Percentiles rank a stretch among this genome's conserved stretches.
Conservation (phyloP, 164 flowering plant genomes). For the Macadamia integrifolia region DNA sequence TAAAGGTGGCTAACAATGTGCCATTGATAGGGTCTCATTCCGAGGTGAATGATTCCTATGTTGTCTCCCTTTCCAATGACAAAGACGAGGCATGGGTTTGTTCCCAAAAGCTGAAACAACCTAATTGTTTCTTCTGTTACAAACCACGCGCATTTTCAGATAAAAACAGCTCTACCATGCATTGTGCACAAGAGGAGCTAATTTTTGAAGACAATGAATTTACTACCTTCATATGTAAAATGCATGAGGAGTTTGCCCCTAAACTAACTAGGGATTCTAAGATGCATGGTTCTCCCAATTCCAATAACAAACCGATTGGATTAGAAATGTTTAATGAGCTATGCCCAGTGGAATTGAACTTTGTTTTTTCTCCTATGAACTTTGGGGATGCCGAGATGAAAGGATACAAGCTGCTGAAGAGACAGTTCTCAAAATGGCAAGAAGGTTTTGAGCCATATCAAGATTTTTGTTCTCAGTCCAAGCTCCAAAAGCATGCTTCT, state of each 20-base stretch:
- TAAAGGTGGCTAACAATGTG: conserved; percentile 32
- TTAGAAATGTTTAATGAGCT: conserved; percentile 53
- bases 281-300: conserved; percentile 7
- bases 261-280: conserved; percentile 20
- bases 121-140: conserved; percentile 25
- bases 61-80: conserved; percentile 55
- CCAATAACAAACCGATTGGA: conserved; percentile 17
- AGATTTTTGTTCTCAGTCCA: conserved; percentile 13
- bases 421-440: conserved; percentile 43
- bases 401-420: conserved; percentile 33
- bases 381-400: conserved; percentile 33
- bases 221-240: conserved; percentile 30
- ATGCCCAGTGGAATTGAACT: conserved; percentile 54
- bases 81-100: conserved; percentile 29
- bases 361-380: conserved; percentile 21
- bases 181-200: conserved; percentile 3
- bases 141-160: conserved; percentile 16
- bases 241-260: conserved; percentile 4
- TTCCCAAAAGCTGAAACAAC: conserved; percentile 16
- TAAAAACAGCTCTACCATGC: neutral
- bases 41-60: conserved; percentile 15
- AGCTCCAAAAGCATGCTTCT: conserved; percentile 1
- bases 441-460: conserved; percentile 23
- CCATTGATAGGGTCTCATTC: conserved; percentile 12
- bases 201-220: conserved; percentile 17